Base-by-base conservation (phyloP, 1,284 basidiomycete genomes). In the Wolfiporia cocos region DNA sequence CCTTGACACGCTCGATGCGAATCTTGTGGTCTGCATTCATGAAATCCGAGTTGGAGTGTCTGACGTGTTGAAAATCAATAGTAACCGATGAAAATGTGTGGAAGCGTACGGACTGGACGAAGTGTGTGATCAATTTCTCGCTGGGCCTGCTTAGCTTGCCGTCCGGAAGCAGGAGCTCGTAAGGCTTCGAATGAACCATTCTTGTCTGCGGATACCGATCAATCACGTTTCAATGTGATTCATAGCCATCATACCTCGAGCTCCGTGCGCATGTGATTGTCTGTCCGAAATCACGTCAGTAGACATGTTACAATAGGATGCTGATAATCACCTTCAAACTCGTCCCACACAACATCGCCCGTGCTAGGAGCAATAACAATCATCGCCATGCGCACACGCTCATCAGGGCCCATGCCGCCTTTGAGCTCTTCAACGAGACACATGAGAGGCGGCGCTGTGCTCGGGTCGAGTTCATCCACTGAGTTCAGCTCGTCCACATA, bases 321-420 rank as follows among this genome's bases (percentile, higher is more conserved):
- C n/a, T 26, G 24, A 3, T 42, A 44, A 56, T 44, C 49, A 85
- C 89, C 90, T 40, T 86, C 73, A 57, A 93, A 96, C 49, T 89
- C 79, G 55, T 99, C 95, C 78, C 90, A 98, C 1, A 92, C 69
- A 2, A 98, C 82, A 50, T 94, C 88, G 1, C 94, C 94, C 0
- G 92, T 96, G 39, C 82, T 82, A 0, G 92, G 89, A 40, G 83
- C 81, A 14, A 97, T 82, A 15, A 81, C 78, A 36, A 96, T 74
- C 58, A 97, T 68, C 1, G 82, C 86, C 34, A 97, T 73, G 4
- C 59, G 65, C 1, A 89, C 77, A 20, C 67, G 65, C 34, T 82
- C 81, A 44, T 80, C 78, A 0, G 63, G 54, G 3, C 70, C 76
- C 46, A 68, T 69, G 3, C 70, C 68, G 1, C 74, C 75, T 41